Conservation (phyloP, 805 yeast species). For the Wickerhamiella dianesei region DNA sequence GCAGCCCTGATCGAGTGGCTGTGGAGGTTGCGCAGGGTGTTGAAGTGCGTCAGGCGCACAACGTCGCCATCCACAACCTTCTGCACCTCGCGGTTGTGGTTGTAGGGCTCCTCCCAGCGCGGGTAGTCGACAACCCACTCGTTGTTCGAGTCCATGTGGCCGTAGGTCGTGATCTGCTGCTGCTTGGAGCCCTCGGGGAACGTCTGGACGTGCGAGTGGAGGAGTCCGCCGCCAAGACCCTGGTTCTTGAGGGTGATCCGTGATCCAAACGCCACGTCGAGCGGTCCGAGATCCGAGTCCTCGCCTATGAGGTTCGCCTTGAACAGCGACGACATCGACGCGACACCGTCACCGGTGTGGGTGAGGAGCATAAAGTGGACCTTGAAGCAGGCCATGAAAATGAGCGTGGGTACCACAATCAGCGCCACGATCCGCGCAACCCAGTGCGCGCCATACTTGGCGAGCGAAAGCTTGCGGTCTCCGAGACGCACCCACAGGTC, state of each 20-base stretch:
- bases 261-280: constrained; percentile 63
- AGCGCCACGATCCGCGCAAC: constrained; percentile 57
- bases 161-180: constrained; percentile 78
- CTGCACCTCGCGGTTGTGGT: constrained; percentile 27
- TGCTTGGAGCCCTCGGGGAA: constrained; percentile 93
- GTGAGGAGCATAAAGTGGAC: constrained; percentile 71
- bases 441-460: constrained; percentile 56
- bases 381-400: constrained; percentile 83
- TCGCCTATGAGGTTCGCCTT: constrained; percentile 87
- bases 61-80: constrained; percentile 53
- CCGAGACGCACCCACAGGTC: constrained; percentile 75
- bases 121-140: constrained; percentile 64
- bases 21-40: constrained; percentile 63
- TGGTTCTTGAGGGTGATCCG: constrained; percentile 64
- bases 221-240: constrained; percentile 55
- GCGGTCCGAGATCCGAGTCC: constrained; percentile 55
- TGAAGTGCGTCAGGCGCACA: constrained; percentile 68
- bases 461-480: constrained; percentile 54
- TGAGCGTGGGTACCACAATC: constrained; percentile 63
- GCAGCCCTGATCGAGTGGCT: constrained; percentile 98
- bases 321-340: constrained; percentile 87
- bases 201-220: constrained; percentile 65
- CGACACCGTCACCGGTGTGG: constrained; percentile 92
- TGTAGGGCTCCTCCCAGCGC: constrained; percentile 24
- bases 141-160: constrained; percentile 43